These are phyloP conservation scores for Moesziomyces aphidis DNA, from an alignment of 1,284 basidiomycete species.

Conservation along the genomic window DNA sequence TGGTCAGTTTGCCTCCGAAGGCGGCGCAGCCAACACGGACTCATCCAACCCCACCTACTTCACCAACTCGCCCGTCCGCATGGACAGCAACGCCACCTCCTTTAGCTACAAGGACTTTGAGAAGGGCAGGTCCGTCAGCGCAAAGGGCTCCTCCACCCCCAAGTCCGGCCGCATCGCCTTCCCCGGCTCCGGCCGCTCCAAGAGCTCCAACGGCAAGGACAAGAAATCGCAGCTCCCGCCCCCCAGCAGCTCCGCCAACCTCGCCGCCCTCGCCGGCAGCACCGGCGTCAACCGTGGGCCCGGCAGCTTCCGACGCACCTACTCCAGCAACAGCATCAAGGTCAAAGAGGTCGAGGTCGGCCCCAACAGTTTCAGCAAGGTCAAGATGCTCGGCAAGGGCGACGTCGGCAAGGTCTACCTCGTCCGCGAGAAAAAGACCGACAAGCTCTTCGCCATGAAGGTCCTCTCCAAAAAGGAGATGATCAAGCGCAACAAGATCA, in stretches of 20 bases:
- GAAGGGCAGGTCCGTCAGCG: conserved; percentile 42
- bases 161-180: conserved; percentile 55
- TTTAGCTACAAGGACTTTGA: conserved; percentile 65
- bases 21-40: conserved; percentile 23
- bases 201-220: conserved; percentile 67
- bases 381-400: conserved; percentile 68
- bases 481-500: conserved; percentile 68
- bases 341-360: conserved; percentile 72
- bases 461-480: conserved; percentile 67
- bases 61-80: conserved; percentile 59
- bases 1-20: conserved; percentile 22
- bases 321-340: conserved; percentile 98
- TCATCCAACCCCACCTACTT: conserved; percentile 44
- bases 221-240: conserved; percentile 78
- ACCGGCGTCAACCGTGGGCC: conserved; percentile 70
- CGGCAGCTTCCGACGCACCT: conserved; percentile 85
- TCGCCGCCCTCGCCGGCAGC: conserved; percentile 53
- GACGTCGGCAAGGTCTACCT: conserved; percentile 67
- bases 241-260: conserved; percentile 76
- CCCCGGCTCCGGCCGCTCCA: conserved; percentile 54
- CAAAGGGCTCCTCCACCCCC: conserved; percentile 49
- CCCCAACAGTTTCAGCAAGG: conserved; percentile 63
- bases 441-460: conserved; percentile 66
- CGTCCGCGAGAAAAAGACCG: conserved; percentile 62
- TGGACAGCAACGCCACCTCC: conserved; percentile 62